A percentile compares a stretch with the other conserved stretches of the same genome.
Conservation (phyloP, 164 flowering plant species). For the Liquidambar formosana region DNA sequence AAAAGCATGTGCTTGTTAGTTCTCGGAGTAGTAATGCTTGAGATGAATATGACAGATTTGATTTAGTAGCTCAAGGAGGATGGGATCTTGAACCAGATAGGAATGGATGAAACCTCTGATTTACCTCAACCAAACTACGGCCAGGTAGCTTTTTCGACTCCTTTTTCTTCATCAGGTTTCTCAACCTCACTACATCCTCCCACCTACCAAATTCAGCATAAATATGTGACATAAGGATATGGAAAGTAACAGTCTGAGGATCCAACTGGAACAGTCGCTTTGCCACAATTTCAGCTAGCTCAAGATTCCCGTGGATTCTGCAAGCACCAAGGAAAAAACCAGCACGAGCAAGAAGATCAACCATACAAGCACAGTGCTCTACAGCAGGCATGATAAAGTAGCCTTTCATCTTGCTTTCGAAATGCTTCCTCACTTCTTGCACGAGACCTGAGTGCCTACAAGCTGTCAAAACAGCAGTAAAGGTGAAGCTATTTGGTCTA, state of each 20-base stretch:
- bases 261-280: conserved; percentile 21
- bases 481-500: conserved; percentile 33
- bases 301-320: too few relatives aligned
- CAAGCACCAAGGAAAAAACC: too few relatives aligned
- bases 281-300: conserved; percentile 38
- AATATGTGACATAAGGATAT: conserved; percentile 33
- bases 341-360: too few relatives aligned
- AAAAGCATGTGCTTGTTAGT: too few relatives aligned
- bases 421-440: conserved; percentile 30
- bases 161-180: conserved; percentile 24
- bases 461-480: conserved; percentile 34
- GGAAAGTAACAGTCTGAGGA: conserved; percentile 25
- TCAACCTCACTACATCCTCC: too few relatives aligned
- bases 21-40: not conserved
- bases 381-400: conserved; percentile 29
- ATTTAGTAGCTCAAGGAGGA: conserved; percentile 10
- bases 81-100: conserved; percentile 15
- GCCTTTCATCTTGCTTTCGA: conserved; percentile 31
- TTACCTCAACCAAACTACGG: conserved; percentile 23
- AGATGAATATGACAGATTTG: not conserved
- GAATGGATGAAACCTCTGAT: too few relatives aligned
- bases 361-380: too few relatives aligned
- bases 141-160: conserved; percentile 37
- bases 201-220: conserved; percentile 36
- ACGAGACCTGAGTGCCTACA: conserved; percentile 37